These are phyloP conservation scores for Neophaeococcomyces mojaviensis DNA, from an alignment of 2,329 filamentous ascomycete genomes.

Conservation along the genomic window DNA sequence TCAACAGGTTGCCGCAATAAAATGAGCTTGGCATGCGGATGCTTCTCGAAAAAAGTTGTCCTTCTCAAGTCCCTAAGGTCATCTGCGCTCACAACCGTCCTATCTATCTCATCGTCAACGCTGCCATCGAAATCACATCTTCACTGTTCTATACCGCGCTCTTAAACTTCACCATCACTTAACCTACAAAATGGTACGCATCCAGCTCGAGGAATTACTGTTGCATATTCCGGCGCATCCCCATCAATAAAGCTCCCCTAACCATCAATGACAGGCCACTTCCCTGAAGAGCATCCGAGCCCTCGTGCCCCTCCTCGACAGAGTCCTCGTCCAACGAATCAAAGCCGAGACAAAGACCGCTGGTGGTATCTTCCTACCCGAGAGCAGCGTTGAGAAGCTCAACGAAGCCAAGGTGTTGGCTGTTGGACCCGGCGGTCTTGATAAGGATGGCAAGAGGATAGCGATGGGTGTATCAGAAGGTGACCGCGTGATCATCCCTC, in stretches of 20 bases:
- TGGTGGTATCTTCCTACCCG: constrained; percentile 93
- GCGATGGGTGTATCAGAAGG: constrained; percentile 74
- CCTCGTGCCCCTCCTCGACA: constrained; percentile 92
- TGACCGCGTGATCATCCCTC: constrained; percentile 91
- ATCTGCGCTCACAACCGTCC: neutral
- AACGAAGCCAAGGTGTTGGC: constrained; percentile 96
- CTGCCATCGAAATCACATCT: neutral
- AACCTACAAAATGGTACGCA: neutral
- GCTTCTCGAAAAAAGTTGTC: constrained; percentile 1
- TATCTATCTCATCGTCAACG: neutral
- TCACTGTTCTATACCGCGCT: neutral
- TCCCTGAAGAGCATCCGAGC: constrained; percentile 91
- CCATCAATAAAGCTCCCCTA: neutral
- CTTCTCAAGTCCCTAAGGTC: neutral
- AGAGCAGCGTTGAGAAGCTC: constrained; percentile 93
- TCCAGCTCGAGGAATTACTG: neutral
- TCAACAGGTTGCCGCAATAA: no score
- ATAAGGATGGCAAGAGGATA: constrained; percentile 83
- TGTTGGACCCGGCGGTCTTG: constrained; percentile 79
- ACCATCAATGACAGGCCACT: constrained; percentile 16
- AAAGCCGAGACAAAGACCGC: constrained; percentile 97
- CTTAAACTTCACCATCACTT: neutral
- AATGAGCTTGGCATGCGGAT: neutral
- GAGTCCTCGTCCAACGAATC: constrained; percentile 93
- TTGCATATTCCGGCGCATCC: neutral